Evolutionary conservation across 306 rosid species (phyloP).

Genomic region (Lathyrus sativus): DNA sequence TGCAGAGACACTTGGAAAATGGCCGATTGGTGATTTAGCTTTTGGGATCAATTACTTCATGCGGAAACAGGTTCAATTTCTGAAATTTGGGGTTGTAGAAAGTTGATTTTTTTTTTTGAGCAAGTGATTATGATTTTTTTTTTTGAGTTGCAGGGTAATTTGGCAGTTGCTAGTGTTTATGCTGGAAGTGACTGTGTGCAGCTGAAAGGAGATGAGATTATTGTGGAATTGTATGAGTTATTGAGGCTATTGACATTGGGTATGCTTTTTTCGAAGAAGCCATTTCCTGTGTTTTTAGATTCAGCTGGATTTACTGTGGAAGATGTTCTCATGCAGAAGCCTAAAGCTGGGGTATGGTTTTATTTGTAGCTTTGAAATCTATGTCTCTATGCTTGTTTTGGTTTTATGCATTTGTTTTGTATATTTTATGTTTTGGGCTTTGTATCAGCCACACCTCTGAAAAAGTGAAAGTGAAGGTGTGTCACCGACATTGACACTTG

Average conservation of each 20-base stretch:
- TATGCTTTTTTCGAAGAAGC: slow-evolving; percentile 84
- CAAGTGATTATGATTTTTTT: slow-evolving; percentile 1
- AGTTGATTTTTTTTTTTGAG: not conserved
- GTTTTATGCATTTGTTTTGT: not conserved
- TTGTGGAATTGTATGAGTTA: slow-evolving; percentile 64
- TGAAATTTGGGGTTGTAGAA: slow-evolving; percentile 2
- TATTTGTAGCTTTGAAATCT: slow-evolving; percentile 21
- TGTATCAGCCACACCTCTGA: no score
- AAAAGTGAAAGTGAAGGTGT: no score
- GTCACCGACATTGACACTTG: no score
- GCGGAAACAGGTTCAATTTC: slow-evolving; percentile 73
- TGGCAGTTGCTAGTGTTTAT: slow-evolving; percentile 86
- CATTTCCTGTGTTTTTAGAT: slow-evolving; percentile 87
- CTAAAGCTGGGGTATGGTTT: slow-evolving; percentile 84
- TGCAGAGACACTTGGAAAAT: slow-evolving; percentile 86
- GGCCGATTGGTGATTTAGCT: slow-evolving; percentile 99
- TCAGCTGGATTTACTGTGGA: slow-evolving; percentile 75
- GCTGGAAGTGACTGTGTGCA: slow-evolving; percentile 73
- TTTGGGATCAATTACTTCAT: slow-evolving; percentile 92
- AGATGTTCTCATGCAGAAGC: slow-evolving; percentile 87
- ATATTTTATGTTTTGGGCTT: no score
- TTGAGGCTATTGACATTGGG: slow-evolving; percentile 80
- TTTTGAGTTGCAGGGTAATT: slow-evolving; percentile 67
- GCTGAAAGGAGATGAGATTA: slow-evolving; percentile 72
- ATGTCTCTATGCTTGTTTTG: not conserved